Base-by-base conservation (phyloP, 805 yeast species). In the Teunomyces cretensis region DNA sequence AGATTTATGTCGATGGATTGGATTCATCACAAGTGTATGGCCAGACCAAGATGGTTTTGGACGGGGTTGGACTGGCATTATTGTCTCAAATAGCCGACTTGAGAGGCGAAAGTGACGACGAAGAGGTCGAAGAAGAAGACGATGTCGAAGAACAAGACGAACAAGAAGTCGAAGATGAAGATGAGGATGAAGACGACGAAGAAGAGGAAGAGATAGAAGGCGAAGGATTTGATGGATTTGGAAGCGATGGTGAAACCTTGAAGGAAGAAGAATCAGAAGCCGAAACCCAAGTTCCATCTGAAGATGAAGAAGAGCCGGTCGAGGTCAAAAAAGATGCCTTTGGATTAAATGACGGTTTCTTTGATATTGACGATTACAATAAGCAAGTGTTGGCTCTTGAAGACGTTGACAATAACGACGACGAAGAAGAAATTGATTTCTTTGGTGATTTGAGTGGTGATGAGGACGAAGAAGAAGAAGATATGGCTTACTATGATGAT, bases 21-120 rank as follows among this genome's bases (percentile, higher is more conserved):
- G 96, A 88, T 62, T 83, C 96, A 17, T 78, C 85, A 32, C 98
- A 92, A 61, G 90, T 94, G 0, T 92, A 92, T 89, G 96, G 92
- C 45, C 98, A 92, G 65, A 84, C 88, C 2, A 88, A 87, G 64
- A 77, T 92, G 68, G 84, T 92, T 14, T 70, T 89, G 31, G 97
- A 90, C 47, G 85, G 84, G 6, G 85, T 86, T 9, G 81, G 84
- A 22, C 89, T 84, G 39, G 73, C 75, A 35, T 65, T 89, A 30
- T 76, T 88, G 36, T 82, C 83, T 2, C 71, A 67, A 30, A 57
- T 84, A 46, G 57, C 33, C 69, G 65, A 3, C 30, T 40, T 36
- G 12, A 28, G 46, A 17, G 44, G 61, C 6, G 51, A 44, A n/a
- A 49, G 43, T 16, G 51, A 42, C 19, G 56, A 48, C 3, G 58